These are phyloP conservation scores for Pulveroboletus frians DNA, from an alignment of 768 basidiomycete genomes.

Conservation along the genomic window DNA sequence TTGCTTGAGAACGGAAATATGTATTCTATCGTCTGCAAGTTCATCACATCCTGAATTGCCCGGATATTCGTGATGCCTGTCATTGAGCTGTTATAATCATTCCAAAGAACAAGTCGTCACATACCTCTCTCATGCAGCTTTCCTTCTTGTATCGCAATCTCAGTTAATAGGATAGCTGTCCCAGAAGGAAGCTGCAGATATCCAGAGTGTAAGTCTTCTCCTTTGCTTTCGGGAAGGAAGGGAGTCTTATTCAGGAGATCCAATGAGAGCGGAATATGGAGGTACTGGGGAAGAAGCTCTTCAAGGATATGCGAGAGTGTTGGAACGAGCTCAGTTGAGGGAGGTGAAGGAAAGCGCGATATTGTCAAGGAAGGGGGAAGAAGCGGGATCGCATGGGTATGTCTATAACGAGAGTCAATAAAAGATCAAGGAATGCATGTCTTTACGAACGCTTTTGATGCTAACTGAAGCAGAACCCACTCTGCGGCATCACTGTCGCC, in stretches of 20 bases:
- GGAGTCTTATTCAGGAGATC: constrained; percentile 50
- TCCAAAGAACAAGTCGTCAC: neutral
- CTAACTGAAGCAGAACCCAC: constrained; percentile 60
- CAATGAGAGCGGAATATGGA: constrained; percentile 57
- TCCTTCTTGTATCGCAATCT: constrained; percentile 65
- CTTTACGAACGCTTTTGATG: constrained; percentile 57
- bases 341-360: constrained; percentile 52
- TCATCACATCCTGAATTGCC: constrained; percentile 59
- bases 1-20: constrained; percentile 65
- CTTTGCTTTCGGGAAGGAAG: constrained; percentile 63
- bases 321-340: constrained; percentile 32
- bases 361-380: constrained; percentile 63
- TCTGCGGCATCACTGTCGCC: constrained; percentile 69
- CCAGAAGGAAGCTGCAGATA: constrained; percentile 67
- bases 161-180: constrained; percentile 56
- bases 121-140: constrained; percentile 48
- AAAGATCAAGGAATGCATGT: neutral
- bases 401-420: constrained; percentile 36
- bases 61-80: constrained; percentile 61
- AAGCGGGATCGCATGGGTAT: constrained; percentile 61
- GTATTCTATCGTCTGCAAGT: constrained; percentile 63
- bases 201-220: constrained; percentile 71
- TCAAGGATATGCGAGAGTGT: constrained; percentile 51
- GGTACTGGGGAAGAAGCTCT: constrained; percentile 53
- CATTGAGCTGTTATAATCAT: neutral